Percentiles rank a stretch among this genome's conserved stretches.
These are phyloP conservation scores for Nicotiana tabacum DNA, from an alignment of 257 asterid species.

Conservation along the genomic window DNA sequence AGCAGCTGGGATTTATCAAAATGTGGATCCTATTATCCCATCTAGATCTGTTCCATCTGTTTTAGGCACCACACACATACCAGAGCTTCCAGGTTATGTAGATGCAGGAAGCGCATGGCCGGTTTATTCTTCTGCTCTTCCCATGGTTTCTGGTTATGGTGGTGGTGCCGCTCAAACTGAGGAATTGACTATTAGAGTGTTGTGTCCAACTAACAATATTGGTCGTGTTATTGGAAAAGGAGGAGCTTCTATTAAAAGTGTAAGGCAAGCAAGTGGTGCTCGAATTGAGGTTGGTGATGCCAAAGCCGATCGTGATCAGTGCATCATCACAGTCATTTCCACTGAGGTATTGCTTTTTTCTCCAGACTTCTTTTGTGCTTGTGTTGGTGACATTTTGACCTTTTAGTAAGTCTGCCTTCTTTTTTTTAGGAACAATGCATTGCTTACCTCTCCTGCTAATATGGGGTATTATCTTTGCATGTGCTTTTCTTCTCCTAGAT, in stretches of 20 bases:
- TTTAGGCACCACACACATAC: slow-evolving; percentile 54
- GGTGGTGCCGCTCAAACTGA: slow-evolving; percentile 49
- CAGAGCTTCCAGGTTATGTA: slow-evolving; percentile 60
- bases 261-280: slow-evolving; percentile 89
- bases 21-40: slow-evolving; percentile 44
- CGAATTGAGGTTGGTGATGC: slow-evolving; percentile 81
- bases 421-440: background rate
- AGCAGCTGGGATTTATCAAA: slow-evolving; percentile 70
- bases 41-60: slow-evolving; percentile 60
- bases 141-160: slow-evolving; percentile 72
- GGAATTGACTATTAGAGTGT: slow-evolving; percentile 60
- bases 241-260: slow-evolving; percentile 65
- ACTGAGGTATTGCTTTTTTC: slow-evolving; percentile 52
- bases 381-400: background rate
- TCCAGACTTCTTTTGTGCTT: background rate
- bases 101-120: slow-evolving; percentile 77
- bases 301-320: slow-evolving; percentile 56
- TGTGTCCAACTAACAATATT: slow-evolving; percentile 72
- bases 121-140: slow-evolving; percentile 70
- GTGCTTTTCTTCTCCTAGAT: background rate
- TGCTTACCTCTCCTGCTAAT: background rate
- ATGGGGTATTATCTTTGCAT: background rate
- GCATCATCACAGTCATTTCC: slow-evolving; percentile 68
- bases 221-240: slow-evolving; percentile 96
- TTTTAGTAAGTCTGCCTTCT: slow-evolving; percentile 15